A percentile compares a stretch with the other conserved stretches of the same genome.
phyloP scores from a whole-genome alignment of 2,329 filamentous ascomycete species.

The Shiraia bambusicola region DNA sequence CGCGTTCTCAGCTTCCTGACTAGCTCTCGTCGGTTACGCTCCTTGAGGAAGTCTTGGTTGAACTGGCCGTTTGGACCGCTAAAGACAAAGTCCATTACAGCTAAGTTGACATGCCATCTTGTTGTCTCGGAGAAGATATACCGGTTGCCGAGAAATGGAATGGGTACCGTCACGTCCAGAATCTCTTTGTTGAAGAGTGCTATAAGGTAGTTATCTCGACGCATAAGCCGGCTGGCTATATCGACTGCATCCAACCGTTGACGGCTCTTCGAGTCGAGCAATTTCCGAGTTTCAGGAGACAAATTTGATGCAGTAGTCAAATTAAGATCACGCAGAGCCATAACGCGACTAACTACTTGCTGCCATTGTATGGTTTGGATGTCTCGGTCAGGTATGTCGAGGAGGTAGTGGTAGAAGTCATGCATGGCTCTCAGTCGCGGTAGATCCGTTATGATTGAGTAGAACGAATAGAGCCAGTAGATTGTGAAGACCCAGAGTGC shows the following conservation, averaged over 20 bases:
- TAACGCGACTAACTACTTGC: slow-evolving; percentile 81
- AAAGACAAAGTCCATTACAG: slow-evolving; percentile 91
- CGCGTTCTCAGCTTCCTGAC: slow-evolving; percentile 76
- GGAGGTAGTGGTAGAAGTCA: slow-evolving; percentile 79
- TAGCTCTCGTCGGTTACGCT: slow-evolving; percentile 74
- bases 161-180: slow-evolving; percentile 77
- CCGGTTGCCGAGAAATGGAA: slow-evolving; percentile 77
- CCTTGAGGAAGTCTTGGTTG: slow-evolving; percentile 79
- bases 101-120: slow-evolving; percentile 88
- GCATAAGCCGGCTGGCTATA: slow-evolving; percentile 95
- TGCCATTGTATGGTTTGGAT: slow-evolving; percentile 97
- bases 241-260: slow-evolving; percentile 94
- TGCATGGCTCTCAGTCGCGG: slow-evolving; percentile 74
- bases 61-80: slow-evolving; percentile 80
- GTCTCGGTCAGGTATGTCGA: slow-evolving; percentile 80
- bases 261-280: slow-evolving; percentile 81
- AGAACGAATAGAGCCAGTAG: slow-evolving; percentile 79
- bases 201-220: slow-evolving; percentile 94
- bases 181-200: slow-evolving; percentile 97
- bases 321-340: slow-evolving; percentile 81
- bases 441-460: slow-evolving; percentile 72
- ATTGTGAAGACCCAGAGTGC: slow-evolving; percentile 82
- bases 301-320: slow-evolving; percentile 72
- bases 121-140: slow-evolving; percentile 87
- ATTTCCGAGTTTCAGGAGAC: slow-evolving; percentile 60